Conservation (phyloP, 352 stramenopile species). For the Phytophthora macrochlamydospora region DNA sequence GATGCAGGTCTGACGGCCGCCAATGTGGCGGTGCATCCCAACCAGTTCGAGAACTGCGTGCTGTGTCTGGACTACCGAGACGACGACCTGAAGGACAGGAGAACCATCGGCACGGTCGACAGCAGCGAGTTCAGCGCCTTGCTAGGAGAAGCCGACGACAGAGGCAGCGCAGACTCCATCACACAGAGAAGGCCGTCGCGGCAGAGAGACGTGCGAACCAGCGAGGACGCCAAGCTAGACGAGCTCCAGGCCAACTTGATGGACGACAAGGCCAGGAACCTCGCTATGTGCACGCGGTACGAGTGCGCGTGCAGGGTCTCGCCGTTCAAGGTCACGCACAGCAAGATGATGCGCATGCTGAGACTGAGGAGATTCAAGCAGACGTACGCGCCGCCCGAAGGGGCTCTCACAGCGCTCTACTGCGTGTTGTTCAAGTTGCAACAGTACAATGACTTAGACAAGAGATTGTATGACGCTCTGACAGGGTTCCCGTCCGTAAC, state of each 20-base stretch:
- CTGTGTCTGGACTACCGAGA: conserved; percentile 56
- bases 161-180: conserved; percentile 9
- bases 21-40: conserved; percentile 35
- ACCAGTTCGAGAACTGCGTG: conserved; percentile 55
- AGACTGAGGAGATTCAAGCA: conserved; percentile 50
- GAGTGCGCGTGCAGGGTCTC: conserved; percentile 78
- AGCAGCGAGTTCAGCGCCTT: conserved; percentile 33
- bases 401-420: conserved; percentile 54
- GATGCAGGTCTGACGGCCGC: conserved; percentile 61
- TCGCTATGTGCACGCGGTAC: conserved; percentile 71
- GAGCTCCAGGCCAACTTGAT: conserved; percentile 72
- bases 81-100: conserved; percentile 9
- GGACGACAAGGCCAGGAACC: conserved; percentile 70
- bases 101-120: conserved; percentile 15
- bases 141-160: conserved; percentile 11
- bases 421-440: conserved; percentile 71
- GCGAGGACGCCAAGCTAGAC: conserved; percentile 40
- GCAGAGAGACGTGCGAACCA: conserved; percentile 5
- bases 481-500: conserved; percentile 30
- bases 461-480: conserved; percentile 65
- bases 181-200: conserved; percentile 18
- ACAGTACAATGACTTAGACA: conserved; percentile 77
- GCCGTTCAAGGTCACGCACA: conserved; percentile 57
- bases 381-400: conserved; percentile 46
- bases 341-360: conserved; percentile 72